Evolutionary conservation across 108 stramenopile species (phyloP), one percentile per base, ranked within the genome.

Genomic region (Cyclotella choctawhatcheeana): DNA sequence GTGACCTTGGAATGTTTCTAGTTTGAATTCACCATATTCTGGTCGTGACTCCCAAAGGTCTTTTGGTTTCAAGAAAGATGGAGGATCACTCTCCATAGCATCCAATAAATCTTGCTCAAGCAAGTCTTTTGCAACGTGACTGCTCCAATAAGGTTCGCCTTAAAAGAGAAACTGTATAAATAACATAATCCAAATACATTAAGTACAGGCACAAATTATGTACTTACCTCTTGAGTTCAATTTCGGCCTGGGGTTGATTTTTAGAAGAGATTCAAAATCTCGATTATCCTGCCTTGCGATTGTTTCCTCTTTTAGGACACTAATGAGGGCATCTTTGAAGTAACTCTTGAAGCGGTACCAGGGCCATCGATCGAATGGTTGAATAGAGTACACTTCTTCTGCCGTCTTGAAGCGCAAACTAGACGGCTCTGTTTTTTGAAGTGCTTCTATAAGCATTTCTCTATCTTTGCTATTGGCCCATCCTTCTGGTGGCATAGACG

Each of bases 61-160:
- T 22, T 52, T 52, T 22, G 51, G 51, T 1, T 1, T 5, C 1
- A 52, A 24, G n/a, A n/a, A n/a, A n/a, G n/a, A n/a, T 22, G n/a
- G 21, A 22, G n/a, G 21, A 52, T 52, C 22, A 21, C 20, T 21
- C n/a, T 22, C 22, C n/a, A 52, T 52, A 10, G 20, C 51, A 21
- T 52, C 20, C 24, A 52, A 52, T 10, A 52, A 52, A 52, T 52
- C 51, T 21, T 22, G 21, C 51, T 52, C 24, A 2, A 52, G 51
- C 8, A 21, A 22, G 10, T 22, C 10, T 10, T 10, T 10, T 22
- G 51, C n/a, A 22, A 22, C 24, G 24, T 52, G 20, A 22, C 8
- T 52, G 21, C 24, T 22, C 51, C 51, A 22, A 52, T 21, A 22
- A 10, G 21, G 21, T 21, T 21, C 5, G 20, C 51, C 51, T 52